Evolutionary conservation across 495 filamentous ascomycete genomes (phyloP).

Genomic region (Penicillium lagena): DNA sequence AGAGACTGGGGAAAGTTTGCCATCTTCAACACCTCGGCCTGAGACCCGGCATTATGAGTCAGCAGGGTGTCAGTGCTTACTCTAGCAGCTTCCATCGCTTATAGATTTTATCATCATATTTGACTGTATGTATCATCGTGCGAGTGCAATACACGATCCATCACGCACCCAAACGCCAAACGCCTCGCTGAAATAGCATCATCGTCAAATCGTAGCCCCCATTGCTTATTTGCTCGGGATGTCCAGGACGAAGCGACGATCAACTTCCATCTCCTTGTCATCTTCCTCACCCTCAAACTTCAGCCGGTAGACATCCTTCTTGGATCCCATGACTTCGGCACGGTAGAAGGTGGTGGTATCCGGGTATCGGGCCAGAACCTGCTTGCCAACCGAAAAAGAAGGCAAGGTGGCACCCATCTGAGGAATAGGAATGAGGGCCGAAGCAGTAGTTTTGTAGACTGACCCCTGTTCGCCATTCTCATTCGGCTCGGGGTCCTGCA

Average conservation of each 20-base stretch:
- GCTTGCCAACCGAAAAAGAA: slow-evolving; percentile 70
- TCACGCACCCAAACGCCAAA: slow-evolving; percentile 9
- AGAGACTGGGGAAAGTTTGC: neutral
- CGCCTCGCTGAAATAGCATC: slow-evolving; percentile 26
- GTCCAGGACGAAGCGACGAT: slow-evolving; percentile 73
- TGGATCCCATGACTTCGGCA: slow-evolving; percentile 77
- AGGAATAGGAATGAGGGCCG: slow-evolving; percentile 80
- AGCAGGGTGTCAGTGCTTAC: slow-evolving; percentile 19
- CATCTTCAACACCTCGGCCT: neutral
- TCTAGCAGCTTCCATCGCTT: slow-evolving; percentile 14
- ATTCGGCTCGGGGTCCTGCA: slow-evolving; percentile 89
- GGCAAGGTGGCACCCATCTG: slow-evolving; percentile 48
- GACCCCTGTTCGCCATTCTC: slow-evolving; percentile 63
- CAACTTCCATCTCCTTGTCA: slow-evolving; percentile 73
- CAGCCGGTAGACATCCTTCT: slow-evolving; percentile 58
- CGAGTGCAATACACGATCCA: no score
- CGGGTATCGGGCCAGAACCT: slow-evolving; percentile 77
- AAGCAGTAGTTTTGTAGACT: slow-evolving; percentile 72
- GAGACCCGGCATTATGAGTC: slow-evolving; percentile 17
- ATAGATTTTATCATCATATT: neutral
- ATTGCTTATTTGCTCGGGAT: slow-evolving; percentile 44
- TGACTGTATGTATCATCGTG: no score
- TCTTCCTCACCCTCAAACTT: slow-evolving; percentile 86
- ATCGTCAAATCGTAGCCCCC: slow-evolving; percentile 16
- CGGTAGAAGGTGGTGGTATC: slow-evolving; percentile 97